phyloP scores from a whole-genome alignment of 345 rosid species.

The Clausena lansium region DNA sequence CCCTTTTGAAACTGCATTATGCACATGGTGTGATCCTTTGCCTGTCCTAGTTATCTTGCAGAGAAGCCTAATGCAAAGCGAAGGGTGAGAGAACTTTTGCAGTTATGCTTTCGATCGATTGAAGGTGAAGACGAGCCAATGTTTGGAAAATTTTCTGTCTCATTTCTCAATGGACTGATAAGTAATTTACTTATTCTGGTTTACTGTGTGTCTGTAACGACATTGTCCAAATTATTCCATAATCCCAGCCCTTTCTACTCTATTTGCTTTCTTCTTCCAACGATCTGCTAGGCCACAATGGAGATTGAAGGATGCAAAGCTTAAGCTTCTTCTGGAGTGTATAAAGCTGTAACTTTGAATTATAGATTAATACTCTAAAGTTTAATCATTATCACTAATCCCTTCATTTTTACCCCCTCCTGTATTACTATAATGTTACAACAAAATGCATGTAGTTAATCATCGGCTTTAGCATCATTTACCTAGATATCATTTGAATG shows the following conservation, averaged over 20 bases:
- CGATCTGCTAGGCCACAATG: constrained; percentile 82
- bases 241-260: constrained; percentile 68
- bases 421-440: background rate
- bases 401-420: background rate
- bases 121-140: constrained; percentile 86
- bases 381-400: background rate
- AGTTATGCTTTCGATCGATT: constrained; percentile 66
- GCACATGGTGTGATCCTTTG: background rate
- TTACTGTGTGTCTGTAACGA: constrained; percentile 17
- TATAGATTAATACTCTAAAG: constrained; percentile 2
- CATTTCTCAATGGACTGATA: background rate
- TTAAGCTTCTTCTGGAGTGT: constrained; percentile 55
- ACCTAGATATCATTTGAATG: no score
- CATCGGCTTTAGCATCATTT: background rate
- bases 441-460: background rate
- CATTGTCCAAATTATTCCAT: constrained; percentile 10
- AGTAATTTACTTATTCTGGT: background rate
- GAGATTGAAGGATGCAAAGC: constrained; percentile 57
- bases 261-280: constrained; percentile 73
- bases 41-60: constrained; percentile 75
- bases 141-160: constrained; percentile 33
- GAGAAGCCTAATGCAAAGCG: constrained; percentile 70
- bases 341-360: constrained; percentile 51
- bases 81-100: constrained; percentile 61
- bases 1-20: background rate